Evolutionary conservation across 768 basidiomycete genomes (phyloP), one percentile per base, ranked within the genome.

Genomic region (Crassisporium funariophilum): DNA sequence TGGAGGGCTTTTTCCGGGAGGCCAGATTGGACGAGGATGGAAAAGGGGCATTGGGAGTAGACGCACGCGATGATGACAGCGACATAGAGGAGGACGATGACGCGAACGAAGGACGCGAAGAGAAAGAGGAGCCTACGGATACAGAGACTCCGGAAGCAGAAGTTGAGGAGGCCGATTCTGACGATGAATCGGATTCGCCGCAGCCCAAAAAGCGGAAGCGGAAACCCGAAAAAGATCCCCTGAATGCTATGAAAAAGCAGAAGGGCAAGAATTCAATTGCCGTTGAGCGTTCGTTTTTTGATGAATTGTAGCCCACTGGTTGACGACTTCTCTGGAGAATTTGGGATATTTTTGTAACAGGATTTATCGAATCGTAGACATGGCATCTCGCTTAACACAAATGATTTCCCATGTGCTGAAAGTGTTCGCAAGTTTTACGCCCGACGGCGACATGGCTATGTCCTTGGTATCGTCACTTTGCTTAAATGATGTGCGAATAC

Each of bases 1-100:
- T 98, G 39, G 82, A 77, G 56, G 85, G 81, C 25, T 79, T 92
- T 37, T 86, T 95, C 55, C 65, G 60, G 24, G 66, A 68, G 17
- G 67, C 62, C 19, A 74, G 75, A 45, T 69, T 60, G 9, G 67
- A 71, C 19, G 66, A 67, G 10, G 62, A 62, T 5, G 66, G 58
- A 8, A 64, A 64, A 27, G 68, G 52, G 8, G 62, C 58, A 10
- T 49, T 60, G 15, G 63, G 56, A 2, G 57, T 54, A 21, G 59
- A 60, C 20, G 55, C 50, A 12, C 64, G 52, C 11, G 62, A 51
- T 5, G 57, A 58, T 11, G 60, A 60, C 36, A 67, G 62, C 21
- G 55, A 58, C 19, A 55, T 42, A 5, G 55, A 23, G 12, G 50
- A 55, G 22, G 57, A 50, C 17, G 51, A 60, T 37, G 58, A 60